Base-by-base conservation (phyloP, 2,329 filamentous ascomycete species). In the Arthroderma sp. region DNA sequence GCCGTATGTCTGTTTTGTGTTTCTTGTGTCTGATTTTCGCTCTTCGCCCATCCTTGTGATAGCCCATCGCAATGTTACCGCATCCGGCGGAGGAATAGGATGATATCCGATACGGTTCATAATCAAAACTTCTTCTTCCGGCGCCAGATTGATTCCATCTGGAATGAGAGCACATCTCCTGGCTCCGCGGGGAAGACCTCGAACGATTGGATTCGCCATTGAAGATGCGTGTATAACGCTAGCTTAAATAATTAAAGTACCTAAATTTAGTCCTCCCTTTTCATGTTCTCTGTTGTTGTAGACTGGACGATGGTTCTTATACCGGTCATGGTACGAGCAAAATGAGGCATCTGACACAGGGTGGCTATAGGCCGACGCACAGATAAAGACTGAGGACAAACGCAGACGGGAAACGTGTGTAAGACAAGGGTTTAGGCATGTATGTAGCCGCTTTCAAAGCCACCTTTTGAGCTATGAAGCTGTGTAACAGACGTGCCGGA, bases 141-240 rank as follows among this genome's bases (percentile, higher is more conserved):
- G 42, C 3, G 41, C 30, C 43, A 47, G 27, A 5, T 27, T 34
- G 29, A 47, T n/a, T 4, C 22, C 45, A 22, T 34, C 37, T 11
- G 45, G 45, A 10, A 47, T 33, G 10, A 47, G 42, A 11, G 45
- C 45, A 22, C 36, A 44, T 30, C 45, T 43, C 30, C 45, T 22
- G 22, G 7, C 11, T 34, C 29, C 32, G n/a, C 30, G 30, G n/a
- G 9, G 6, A 37, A 11, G 7, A 34, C 8, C 11, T 3, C 15
- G 15, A 22, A 22, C 15, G 15, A 22, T 22, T 22, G 15, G 15
- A 22, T 22, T 22, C 15, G 15, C 15, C 15, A 22, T 22, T 22
- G 15, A 22, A 22, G 32, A 34, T 2, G 11, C 32, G 8, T 11
- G 8, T 8, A 38, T 38, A 22, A 8, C 2, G 3, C 37, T 38